A percentile compares a stretch with the other conserved stretches of the same genome.
Conservation (phyloP, 345 rosid genomes). For the Euclidium syriacum region DNA sequence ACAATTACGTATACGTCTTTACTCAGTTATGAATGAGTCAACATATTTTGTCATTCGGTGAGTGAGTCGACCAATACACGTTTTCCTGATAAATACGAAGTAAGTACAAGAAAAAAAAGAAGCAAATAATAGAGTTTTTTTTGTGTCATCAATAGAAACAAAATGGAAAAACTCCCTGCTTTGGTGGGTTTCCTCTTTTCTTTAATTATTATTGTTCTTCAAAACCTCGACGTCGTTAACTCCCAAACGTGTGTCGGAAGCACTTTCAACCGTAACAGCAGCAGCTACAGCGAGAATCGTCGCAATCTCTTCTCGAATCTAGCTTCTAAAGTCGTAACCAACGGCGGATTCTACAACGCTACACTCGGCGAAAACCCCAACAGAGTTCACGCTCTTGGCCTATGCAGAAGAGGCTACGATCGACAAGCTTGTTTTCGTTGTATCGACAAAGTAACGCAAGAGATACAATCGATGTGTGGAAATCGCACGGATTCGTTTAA, state of each 20-base stretch:
- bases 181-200: not conserved
- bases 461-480: constrained; percentile 13
- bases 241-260: not conserved
- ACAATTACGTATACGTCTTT: too few relatives aligned
- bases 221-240: not conserved
- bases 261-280: constrained; percentile 15
- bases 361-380: constrained; percentile 8
- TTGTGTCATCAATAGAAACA: too few relatives aligned
- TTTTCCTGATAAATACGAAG: too few relatives aligned
- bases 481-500: constrained; percentile 25
- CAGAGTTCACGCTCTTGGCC: constrained; percentile 17
- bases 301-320: constrained; percentile 6
- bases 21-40: too few relatives aligned
- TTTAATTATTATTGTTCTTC: not conserved
- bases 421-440: constrained; percentile 11
- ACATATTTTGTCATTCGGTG: too few relatives aligned
- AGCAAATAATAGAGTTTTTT: too few relatives aligned
- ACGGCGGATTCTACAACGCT: constrained; percentile 14
- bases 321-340: too few relatives aligned
- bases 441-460: not conserved
- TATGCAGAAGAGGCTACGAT: constrained; percentile 29
- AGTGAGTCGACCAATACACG: too few relatives aligned
- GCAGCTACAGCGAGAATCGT: constrained; percentile 17
- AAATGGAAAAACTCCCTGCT: too few relatives aligned
- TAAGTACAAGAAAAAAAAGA: too few relatives aligned